Evolutionary conservation across 345 rosid genomes (phyloP), one percentile per base, ranked within the genome.

Genomic region (Camelina neglecta): DNA sequence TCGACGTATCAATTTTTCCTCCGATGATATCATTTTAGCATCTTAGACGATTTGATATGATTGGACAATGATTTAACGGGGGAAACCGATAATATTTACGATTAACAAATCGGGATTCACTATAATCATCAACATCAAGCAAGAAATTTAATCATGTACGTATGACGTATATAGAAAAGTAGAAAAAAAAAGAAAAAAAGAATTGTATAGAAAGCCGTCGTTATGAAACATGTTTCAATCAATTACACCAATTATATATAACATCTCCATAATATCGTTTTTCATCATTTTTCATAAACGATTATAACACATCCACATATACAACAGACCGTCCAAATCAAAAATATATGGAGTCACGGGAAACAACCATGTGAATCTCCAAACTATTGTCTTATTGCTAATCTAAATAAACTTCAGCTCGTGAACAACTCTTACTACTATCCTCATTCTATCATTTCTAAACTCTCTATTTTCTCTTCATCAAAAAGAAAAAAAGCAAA

Each of bases 341-440:
- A 26, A 20, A 18, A 49, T 35, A 66, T 7, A 12, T 33, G 20
- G 13, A 35, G 31, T 44, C 18, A 49, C 8, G 60, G 1, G 36
- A 35, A 20, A 38, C 41, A 8, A 38, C 2, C 57, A 63, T 26
- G 39, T 45, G 7, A 64, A 26, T 31, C 11, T 48, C 16, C 29
- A 31, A 35, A 49, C 13, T 60, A 23, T 71, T 35, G 3, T 21
- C 67, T 8, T 15, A 49, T 49, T 6, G 4, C 48, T 4, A 49
- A 36, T 51, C 12, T 0, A 72, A 3, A 38, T 9, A 50, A 61
- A 16, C 41, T 65, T 47, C 8, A 26, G 8, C 60, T 50, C 60
- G 75, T 60, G 68, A 72, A 51, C 51, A 61, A 50, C 21, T 61
- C 50, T 58, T 24, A 50, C n/a, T 60, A 24, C 18, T 18, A 18